Base-by-base conservation (phyloP, 2,329 filamentous ascomycete species). In the Pleoardoris graminearum region DNA sequence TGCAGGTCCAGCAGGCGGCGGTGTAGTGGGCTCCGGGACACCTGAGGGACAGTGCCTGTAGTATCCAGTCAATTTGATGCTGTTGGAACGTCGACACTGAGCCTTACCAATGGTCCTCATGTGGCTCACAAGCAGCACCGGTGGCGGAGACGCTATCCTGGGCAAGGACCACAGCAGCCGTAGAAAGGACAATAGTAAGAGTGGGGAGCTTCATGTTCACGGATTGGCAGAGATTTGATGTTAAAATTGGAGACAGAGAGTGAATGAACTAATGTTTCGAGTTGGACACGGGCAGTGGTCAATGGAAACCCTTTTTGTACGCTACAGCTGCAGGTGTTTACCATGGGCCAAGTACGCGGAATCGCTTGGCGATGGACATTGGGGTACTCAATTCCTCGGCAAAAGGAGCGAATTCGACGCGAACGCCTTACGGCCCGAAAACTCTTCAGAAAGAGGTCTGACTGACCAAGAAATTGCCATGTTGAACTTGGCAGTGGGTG, bases 111-210 rank as follows among this genome's bases (percentile, higher is more conserved):
- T 48, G 50, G 27, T 53, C 50, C 2, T 21, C 50, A 48, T 53
- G 50, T 14, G 50, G 50, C 38, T 39, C 50, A 27, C 50, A 53
- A 10, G 25, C 23, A 35, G 42, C 39, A 27, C 39, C 47, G 8
- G 47, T 49, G 11, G 47, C 36, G 4, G 47, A 42, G 21, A 49
- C 37, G n/a, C 7, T 36, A 38, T 49, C 47, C 11, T 51, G 49
- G 16, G 41, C 42, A 33, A 25, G 19, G n/a, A 43, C 48, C 12
- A 54, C 45, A 16, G 54, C 45, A 29, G 51, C 51, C 49, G 56
- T 42, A 27, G 48, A 45, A 42, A 60, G 48, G 27, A 47, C n/a
- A n/a, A n/a, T n/a, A n/a, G n/a, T n/a, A 32, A 22, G 50, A 19
- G 32, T 25, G 30, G 27, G 12, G 11, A 48, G 38, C 7, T 51